These are phyloP conservation scores for Viola odorata DNA, from an alignment of 345 rosid genomes.

Conservation along the genomic window DNA sequence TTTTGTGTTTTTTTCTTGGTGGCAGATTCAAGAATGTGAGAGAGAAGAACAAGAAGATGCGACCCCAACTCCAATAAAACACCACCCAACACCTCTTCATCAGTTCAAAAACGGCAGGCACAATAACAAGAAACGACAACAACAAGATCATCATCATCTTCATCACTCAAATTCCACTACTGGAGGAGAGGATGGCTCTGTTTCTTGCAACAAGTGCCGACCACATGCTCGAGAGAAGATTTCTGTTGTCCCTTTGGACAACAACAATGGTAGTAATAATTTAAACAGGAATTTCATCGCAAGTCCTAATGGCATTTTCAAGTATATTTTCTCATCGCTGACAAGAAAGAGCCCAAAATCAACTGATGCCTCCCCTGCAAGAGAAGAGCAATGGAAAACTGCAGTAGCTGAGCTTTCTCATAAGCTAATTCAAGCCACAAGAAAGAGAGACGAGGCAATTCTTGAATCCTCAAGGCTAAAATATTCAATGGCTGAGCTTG, in stretches of 20 bases:
- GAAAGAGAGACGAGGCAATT: constrained; percentile 77
- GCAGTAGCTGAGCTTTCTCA: constrained; percentile 80
- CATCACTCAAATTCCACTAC: not conserved
- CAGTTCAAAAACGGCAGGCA: constrained; percentile 29
- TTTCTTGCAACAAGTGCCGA: constrained; percentile 86
- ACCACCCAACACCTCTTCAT: constrained; percentile 59
- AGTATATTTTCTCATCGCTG: constrained; percentile 58
- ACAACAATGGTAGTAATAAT: constrained; percentile 12
- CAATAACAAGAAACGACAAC: constrained; percentile 40
- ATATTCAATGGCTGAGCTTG: constrained; percentile 83
- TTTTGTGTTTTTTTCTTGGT: not conserved
- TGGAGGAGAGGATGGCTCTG: constrained; percentile 28
- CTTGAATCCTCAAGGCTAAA: constrained; percentile 72
- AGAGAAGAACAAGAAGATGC: constrained; percentile 37
- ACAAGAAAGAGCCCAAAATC: constrained; percentile 60
- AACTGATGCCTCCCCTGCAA: constrained; percentile 18
- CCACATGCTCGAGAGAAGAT: constrained; percentile 72
- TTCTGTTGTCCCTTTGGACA: constrained; percentile 77
- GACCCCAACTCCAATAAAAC: constrained; percentile 28
- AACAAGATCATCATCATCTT: constrained; percentile 15
- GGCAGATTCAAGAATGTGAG: constrained; percentile 84
- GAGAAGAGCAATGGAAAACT: constrained; percentile 72
- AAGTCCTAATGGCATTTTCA: constrained; percentile 77
- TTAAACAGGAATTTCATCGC: constrained; percentile 42
- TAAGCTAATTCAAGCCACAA: constrained; percentile 69